Evolutionary conservation across 768 basidiomycete species (phyloP).

Genomic region (Saitozyma sp.): DNA sequence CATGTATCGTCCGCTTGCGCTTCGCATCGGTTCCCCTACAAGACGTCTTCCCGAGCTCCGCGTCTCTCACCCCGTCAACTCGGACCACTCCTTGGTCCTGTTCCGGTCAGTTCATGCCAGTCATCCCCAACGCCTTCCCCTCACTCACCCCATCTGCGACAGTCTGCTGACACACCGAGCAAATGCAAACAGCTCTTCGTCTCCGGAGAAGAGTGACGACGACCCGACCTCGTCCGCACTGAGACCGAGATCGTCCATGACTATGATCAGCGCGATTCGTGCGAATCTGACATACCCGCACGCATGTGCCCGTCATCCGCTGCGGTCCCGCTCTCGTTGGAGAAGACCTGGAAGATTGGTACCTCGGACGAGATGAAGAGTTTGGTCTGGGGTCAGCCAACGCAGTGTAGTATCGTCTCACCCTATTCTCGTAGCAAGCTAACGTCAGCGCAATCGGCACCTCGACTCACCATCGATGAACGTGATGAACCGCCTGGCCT

Average conservation of each 20-base stretch:
- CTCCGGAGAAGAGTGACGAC: constrained; percentile 90
- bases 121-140: background rate
- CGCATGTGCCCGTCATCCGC: constrained; percentile 72
- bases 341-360: constrained; percentile 85
- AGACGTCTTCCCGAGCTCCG: too few species aligned
- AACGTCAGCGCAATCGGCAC: constrained; percentile 9
- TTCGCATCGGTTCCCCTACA: too few species aligned
- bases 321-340: constrained; percentile 60
- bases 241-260: constrained; percentile 95
- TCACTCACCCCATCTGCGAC: constrained; percentile 51
- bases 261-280: constrained; percentile 43
- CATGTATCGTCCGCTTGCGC: too few species aligned
- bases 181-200: constrained; percentile 97
- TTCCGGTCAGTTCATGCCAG: constrained; percentile 65
- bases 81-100: constrained; percentile 86
- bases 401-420: background rate
- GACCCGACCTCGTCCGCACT: constrained; percentile 71
- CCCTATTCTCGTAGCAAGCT: constrained; percentile 13
- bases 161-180: constrained; percentile 67
- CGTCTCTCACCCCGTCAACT: constrained; percentile 42
- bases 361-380: constrained; percentile 90
- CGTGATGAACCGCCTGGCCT: constrained; percentile 92
- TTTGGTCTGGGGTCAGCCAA: constrained; percentile 64
- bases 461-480: constrained; percentile 79
- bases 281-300: constrained; percentile 44